phyloP scores from a whole-genome alignment of 78 protist species.

The Dictyostelium firmibasis region DNA sequence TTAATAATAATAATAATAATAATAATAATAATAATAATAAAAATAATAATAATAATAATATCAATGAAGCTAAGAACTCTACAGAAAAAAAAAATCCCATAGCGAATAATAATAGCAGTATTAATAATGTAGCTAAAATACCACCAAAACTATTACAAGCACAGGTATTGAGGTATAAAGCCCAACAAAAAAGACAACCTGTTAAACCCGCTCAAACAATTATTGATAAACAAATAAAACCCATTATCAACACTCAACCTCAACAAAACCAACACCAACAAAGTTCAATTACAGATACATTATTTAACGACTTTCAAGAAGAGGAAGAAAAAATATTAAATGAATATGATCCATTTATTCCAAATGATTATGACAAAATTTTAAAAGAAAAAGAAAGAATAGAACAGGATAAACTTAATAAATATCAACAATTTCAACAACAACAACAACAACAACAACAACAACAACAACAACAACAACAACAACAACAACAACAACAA shows the following conservation, averaged over 20 bases:
- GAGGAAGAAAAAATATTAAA: slow-evolving; percentile 42
- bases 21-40: slow-evolving; percentile 24
- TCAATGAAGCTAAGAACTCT: neutral
- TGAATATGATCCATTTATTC: slow-evolving; percentile 68
- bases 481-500: neutral
- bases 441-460: neutral
- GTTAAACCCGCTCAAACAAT: neutral
- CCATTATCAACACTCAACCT: neutral
- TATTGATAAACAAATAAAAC: neutral
- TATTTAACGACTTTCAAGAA: neutral
- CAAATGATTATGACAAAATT: slow-evolving; percentile 66
- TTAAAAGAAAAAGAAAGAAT: slow-evolving; percentile 4
- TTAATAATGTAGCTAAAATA: neutral
- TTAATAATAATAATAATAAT: slow-evolving; percentile 27
- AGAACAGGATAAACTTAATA: neutral
- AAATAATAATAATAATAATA: neutral
- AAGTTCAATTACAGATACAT: neutral
- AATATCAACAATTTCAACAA: neutral
- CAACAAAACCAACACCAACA: neutral
- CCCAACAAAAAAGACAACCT: neutral
- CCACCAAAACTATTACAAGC: slow-evolving; percentile 52
- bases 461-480: neutral
- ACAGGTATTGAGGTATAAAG: neutral
- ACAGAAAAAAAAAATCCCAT: neutral
- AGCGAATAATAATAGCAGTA: neutral